Evolutionary conservation across 257 asterid genomes (phyloP).

Genomic region (Solanum rostratum): DNA sequence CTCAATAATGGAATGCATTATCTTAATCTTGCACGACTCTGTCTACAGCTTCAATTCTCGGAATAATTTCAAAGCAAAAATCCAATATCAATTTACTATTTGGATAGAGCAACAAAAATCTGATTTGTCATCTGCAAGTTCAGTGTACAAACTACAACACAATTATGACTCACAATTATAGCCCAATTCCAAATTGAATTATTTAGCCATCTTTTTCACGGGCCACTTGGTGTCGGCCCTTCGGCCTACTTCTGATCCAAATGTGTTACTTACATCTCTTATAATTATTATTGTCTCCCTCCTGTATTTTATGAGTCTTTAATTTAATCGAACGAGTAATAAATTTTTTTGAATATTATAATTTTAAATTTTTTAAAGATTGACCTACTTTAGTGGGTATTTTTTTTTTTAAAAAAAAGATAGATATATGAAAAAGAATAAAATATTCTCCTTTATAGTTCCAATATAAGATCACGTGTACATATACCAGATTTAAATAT

Average conservation of each 20-base stretch:
- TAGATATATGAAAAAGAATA: no score
- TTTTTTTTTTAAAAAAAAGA: no score
- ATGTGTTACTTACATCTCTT: no score
- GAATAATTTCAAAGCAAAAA: neutral
- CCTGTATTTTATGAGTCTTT: no score
- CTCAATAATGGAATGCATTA: neutral
- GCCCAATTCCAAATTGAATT: neutral
- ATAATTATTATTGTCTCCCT: no score
- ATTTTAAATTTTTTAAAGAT: no score
- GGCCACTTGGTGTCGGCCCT: neutral
- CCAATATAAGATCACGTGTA: no score
- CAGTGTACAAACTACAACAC: neutral
- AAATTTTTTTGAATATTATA: no score
- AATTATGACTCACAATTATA: neutral
- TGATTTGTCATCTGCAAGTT: neutral
- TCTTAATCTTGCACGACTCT: neutral
- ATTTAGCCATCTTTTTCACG: neutral
- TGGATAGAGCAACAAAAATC: neutral
- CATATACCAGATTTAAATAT: no score
- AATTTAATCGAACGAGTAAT: no score
- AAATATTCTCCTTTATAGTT: no score
- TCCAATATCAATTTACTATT: neutral
- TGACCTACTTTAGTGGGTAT: no score
- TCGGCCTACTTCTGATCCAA: neutral
- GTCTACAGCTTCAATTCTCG: neutral